A percentile compares a stretch with the other conserved stretches of the same genome.
phyloP scores from a whole-genome alignment of 2,329 filamentous ascomycete genomes.

The Camillea tinctor region DNA sequence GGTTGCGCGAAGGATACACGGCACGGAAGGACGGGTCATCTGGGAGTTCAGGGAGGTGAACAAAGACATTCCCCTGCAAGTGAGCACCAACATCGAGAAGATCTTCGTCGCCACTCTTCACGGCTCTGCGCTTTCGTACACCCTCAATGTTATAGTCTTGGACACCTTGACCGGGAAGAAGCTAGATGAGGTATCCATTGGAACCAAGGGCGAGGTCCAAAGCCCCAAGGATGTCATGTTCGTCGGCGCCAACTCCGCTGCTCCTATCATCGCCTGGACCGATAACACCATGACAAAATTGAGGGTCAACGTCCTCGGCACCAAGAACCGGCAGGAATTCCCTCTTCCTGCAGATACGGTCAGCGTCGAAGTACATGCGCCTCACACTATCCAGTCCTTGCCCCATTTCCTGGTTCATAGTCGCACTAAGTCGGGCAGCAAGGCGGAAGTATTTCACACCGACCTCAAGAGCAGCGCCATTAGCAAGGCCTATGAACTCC shows the following conservation, averaged over 20 bases:
- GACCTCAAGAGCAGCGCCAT: slow-evolving; percentile 68
- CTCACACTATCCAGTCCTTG: slow-evolving; percentile 67
- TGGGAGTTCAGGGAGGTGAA: slow-evolving; percentile 76
- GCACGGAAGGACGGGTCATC: slow-evolving; percentile 66
- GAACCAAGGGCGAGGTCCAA: slow-evolving; percentile 71
- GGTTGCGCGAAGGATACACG: slow-evolving; percentile 70
- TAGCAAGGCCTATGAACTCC: slow-evolving; percentile 77
- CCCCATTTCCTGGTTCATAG: slow-evolving; percentile 86
- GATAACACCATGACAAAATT: slow-evolving; percentile 62
- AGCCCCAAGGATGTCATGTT: slow-evolving; percentile 65
- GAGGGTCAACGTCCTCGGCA: slow-evolving; percentile 69
- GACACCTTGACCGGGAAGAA: slow-evolving; percentile 73
- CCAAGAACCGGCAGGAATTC: slow-evolving; percentile 56
- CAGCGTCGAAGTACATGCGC: slow-evolving; percentile 68
- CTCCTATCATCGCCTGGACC: slow-evolving; percentile 74
- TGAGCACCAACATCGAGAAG: slow-evolving; percentile 66
- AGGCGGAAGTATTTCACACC: slow-evolving; percentile 84
- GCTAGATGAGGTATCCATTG: slow-evolving; percentile 68
- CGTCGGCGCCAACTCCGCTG: slow-evolving; percentile 72
- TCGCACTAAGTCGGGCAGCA: slow-evolving; percentile 66
- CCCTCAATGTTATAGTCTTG: slow-evolving; percentile 71
- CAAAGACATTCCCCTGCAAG: slow-evolving; percentile 71
- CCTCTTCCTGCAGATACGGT: slow-evolving; percentile 46
- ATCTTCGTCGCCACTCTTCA: slow-evolving; percentile 79
- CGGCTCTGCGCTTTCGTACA: slow-evolving; percentile 66